phyloP scores from a whole-genome alignment of 768 basidiomycete genomes.

The Mycena albidolilacea region DNA sequence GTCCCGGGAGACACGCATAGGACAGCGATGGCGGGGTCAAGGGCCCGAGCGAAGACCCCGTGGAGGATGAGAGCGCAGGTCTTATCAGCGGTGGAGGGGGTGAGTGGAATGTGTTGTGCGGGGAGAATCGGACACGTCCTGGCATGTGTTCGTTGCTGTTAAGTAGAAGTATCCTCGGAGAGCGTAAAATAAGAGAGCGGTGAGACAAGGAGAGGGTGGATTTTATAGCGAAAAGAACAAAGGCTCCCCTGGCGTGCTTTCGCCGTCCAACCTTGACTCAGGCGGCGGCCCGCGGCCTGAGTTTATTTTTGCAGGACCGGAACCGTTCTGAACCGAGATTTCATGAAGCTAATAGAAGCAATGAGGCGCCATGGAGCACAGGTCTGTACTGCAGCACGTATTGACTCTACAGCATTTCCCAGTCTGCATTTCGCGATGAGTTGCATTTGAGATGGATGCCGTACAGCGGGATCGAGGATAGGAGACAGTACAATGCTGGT shows the following conservation, averaged over 20 bases:
- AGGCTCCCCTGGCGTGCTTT: no score
- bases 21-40: background rate
- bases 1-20: constrained; percentile 9
- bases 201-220: background rate
- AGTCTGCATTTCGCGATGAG: background rate
- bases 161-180: no score
- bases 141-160: constrained; percentile 1
- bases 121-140: constrained; percentile 19
- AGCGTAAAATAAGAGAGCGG: background rate
- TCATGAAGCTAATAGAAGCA: no score
- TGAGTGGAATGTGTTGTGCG: constrained; percentile 24
- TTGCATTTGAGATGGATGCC: background rate
- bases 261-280: no score
- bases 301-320: background rate
- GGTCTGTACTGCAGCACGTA: background rate
- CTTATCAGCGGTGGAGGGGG: constrained; percentile 17
- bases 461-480: background rate
- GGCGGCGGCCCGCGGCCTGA: background rate
- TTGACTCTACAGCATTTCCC: background rate
- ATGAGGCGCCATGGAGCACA: background rate
- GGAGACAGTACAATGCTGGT: background rate
- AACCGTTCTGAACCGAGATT: background rate
- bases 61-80: constrained; percentile 10
- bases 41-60: background rate
- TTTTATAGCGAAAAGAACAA: no score